Evolutionary conservation across 768 basidiomycete species (phyloP).

Genomic region (Suillus variegatus): DNA sequence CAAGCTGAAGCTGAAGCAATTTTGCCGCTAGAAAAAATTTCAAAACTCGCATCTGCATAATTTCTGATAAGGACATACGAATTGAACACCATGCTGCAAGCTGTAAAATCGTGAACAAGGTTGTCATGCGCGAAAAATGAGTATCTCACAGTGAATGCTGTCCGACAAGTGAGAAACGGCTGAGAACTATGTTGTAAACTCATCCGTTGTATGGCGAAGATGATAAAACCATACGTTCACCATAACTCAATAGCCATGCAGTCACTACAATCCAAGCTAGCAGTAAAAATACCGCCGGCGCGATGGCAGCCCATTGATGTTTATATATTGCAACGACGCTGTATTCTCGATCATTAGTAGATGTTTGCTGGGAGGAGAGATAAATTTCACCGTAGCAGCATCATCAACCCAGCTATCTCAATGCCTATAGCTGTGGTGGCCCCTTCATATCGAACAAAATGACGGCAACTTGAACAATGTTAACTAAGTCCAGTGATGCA

Average conservation of each 20-base stretch:
- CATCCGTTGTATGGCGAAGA: constrained; percentile 3
- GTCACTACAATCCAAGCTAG: constrained; percentile 48
- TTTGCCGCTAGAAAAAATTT: constrained; percentile 13
- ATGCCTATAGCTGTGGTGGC: constrained; percentile 44
- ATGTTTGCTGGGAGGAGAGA: neutral
- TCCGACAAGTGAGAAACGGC: constrained; percentile 15
- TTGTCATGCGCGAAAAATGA: constrained; percentile 28
- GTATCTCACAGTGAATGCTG: constrained; percentile 14
- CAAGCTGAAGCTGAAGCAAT: constrained; percentile 40
- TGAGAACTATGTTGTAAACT: neutral
- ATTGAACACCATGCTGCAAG: constrained; percentile 43
- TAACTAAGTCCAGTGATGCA: neutral
- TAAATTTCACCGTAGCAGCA: constrained; percentile 41
- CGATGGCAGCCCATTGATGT: constrained; percentile 10
- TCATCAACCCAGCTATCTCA: constrained; percentile 41
- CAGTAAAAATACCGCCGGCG: constrained; percentile 31
- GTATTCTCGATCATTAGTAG: neutral
- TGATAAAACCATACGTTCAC: constrained; percentile 43
- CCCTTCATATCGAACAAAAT: constrained; percentile 54
- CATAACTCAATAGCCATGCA: constrained; percentile 54
- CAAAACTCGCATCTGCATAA: neutral
- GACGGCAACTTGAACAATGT: constrained; percentile 36
- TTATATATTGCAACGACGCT: constrained; percentile 23
- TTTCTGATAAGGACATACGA: constrained; percentile 19
- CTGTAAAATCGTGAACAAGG: constrained; percentile 23